Percentiles rank a stretch among this genome's conserved stretches.
Evolutionary conservation across 371 early-diverging fungal genomes (phyloP).

Genomic region (Rhizoclosmatium hyalinum): DNA sequence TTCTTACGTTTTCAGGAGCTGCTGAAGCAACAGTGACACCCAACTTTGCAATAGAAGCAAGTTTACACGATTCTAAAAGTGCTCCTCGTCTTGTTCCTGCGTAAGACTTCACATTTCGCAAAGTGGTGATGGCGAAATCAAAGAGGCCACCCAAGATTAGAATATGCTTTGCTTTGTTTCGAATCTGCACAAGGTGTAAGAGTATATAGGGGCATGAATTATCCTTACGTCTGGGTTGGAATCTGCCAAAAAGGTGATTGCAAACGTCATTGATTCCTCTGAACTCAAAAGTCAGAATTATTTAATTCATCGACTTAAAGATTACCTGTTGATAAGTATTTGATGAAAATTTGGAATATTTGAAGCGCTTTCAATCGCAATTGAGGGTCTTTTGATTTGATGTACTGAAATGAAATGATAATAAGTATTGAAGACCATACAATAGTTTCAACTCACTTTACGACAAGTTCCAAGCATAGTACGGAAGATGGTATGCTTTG

Average conservation of each 20-base stretch:
- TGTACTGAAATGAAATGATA: conserved; percentile 24
- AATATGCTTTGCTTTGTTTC: conserved; percentile 42
- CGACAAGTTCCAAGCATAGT: conserved; percentile 47
- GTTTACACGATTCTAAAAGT: conserved; percentile 39
- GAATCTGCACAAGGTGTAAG: conserved; percentile 33
- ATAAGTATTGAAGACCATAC: background rate
- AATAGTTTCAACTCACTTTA: conserved; percentile 36
- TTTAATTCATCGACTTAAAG: background rate
- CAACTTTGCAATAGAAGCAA: conserved; percentile 42
- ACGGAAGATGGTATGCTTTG: conserved; percentile 53
- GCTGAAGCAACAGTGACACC: conserved; percentile 36
- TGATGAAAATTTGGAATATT: conserved; percentile 48
- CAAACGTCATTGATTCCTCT: conserved; percentile 54
- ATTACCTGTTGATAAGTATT: conserved; percentile 37
- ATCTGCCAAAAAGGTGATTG: conserved; percentile 51
- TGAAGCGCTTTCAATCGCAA: conserved; percentile 45
- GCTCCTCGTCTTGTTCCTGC: conserved; percentile 26
- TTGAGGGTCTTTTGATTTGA: conserved; percentile 38
- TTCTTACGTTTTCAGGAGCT: conserved; percentile 3
- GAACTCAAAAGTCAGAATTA: background rate
- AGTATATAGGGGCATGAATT: background rate
- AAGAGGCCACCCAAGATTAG: conserved; percentile 43
- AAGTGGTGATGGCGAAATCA: conserved; percentile 43
- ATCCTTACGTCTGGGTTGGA: conserved; percentile 43
- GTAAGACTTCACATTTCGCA: conserved; percentile 26